phyloP scores from a whole-genome alignment of 2,329 filamentous ascomycete species.

The Colletotrichum euphorbiae region DNA sequence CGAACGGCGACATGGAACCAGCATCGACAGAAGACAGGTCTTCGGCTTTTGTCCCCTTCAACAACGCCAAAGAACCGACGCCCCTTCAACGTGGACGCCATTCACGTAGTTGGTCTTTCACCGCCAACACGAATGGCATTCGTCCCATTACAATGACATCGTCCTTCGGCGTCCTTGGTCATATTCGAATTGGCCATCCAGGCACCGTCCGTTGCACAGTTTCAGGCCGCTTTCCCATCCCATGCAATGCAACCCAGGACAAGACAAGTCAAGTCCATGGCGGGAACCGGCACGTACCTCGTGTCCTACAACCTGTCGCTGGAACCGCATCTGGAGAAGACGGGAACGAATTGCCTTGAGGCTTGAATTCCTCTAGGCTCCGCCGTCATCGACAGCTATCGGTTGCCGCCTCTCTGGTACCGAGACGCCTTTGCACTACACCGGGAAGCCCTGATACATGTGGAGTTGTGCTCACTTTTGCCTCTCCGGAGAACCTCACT shows the following conservation, averaged over 20 bases:
- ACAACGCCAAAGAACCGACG: conserved; percentile 5
- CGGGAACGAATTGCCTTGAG: neutral
- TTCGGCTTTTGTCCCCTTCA: neutral
- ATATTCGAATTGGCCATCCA: neutral
- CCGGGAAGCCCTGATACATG: conserved; percentile 16
- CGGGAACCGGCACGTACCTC: conserved; percentile 2
- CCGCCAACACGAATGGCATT: conserved; percentile 7
- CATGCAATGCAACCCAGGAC: conserved; percentile 14
- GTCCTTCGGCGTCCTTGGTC: conserved; percentile 1
- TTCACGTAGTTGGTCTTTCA: neutral
- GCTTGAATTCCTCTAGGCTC: neutral
- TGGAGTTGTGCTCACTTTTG: conserved; percentile 11
- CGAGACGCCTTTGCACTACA: conserved; percentile 9
- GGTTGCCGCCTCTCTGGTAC: conserved; percentile 13
- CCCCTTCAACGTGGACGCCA: conserved; percentile 6
- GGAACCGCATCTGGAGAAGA: conserved; percentile 2
- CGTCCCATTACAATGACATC: conserved; percentile 13
- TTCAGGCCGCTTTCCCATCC: conserved; percentile 20
- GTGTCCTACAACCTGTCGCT: conserved; percentile 6
- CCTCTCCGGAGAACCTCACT: conserved; percentile 2
- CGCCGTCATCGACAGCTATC: conserved; percentile 2
- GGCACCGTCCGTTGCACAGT: conserved; percentile 14
- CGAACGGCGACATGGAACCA: no score
- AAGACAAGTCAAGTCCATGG: conserved; percentile 14
- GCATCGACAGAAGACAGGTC: no score